phyloP scores from a whole-genome alignment of 2,329 filamentous ascomycete species.

The Botryosphaeria dothidea region DNA sequence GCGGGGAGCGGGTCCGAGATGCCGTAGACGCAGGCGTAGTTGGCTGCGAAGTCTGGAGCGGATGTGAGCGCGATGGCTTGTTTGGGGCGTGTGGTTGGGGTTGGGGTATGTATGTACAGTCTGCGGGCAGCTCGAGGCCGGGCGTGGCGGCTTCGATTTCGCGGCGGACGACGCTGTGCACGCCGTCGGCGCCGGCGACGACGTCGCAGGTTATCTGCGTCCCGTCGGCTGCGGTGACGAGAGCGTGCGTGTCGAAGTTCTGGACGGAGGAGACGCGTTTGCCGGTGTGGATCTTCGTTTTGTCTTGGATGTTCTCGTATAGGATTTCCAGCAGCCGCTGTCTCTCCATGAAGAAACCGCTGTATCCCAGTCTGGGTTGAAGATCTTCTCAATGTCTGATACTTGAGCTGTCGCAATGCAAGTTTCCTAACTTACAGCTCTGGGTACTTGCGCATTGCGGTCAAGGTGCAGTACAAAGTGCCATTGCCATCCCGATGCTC shows the following conservation, averaged over 20 bases:
- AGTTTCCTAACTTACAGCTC: neutral
- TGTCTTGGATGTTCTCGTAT: slow-evolving; percentile 27
- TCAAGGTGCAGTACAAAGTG: slow-evolving; percentile 19
- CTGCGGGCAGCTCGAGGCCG: neutral
- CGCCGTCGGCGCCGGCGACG: slow-evolving; percentile 20
- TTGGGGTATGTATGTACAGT: no score
- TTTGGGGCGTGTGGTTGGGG: neutral
- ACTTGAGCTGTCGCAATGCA: no score
- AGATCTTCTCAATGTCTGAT: no score
- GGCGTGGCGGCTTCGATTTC: slow-evolving; percentile 13
- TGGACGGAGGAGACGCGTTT: slow-evolving; percentile 11
- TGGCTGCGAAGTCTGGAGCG: slow-evolving; percentile 9
- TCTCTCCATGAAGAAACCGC: slow-evolving; percentile 28
- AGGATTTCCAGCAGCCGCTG: slow-evolving; percentile 28
- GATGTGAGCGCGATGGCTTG: neutral
- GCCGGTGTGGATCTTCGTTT: slow-evolving; percentile 24
- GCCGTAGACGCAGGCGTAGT: slow-evolving; percentile 15
- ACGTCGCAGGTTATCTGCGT: slow-evolving; percentile 12
- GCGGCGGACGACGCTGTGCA: slow-evolving; percentile 1
- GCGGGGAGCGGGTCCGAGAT: neutral
- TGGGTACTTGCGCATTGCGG: slow-evolving; percentile 15
- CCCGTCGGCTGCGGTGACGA: slow-evolving; percentile 4
- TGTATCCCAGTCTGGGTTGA: neutral
- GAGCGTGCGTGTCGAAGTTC: neutral
- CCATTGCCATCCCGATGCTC: slow-evolving; percentile 15